Evolutionary conservation across 2,329 filamentous ascomycete genomes (phyloP).

Genomic region (Pyricularia pennisetigena): DNA sequence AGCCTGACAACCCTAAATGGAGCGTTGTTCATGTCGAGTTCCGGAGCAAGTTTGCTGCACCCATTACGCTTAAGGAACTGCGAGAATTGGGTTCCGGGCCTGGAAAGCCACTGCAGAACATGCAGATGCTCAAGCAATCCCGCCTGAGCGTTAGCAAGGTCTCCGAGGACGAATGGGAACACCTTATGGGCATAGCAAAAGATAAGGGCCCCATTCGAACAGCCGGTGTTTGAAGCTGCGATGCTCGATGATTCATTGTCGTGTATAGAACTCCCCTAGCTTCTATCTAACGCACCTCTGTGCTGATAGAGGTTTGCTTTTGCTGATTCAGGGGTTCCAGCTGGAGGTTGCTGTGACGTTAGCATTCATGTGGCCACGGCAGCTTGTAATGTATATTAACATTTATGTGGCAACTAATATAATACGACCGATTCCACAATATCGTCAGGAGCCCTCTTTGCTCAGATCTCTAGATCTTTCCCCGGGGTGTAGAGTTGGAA

Average conservation of each 20-base stretch:
- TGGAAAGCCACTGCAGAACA: constrained; percentile 52
- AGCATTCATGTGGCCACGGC: not conserved
- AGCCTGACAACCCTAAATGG: constrained; percentile 66
- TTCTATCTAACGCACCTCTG: not conserved
- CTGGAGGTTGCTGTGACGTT: not conserved
- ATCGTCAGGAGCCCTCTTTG: not conserved
- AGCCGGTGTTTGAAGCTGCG: not conserved
- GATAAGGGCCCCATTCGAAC: constrained; percentile 16
- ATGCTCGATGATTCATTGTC: not conserved
- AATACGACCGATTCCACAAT: not conserved
- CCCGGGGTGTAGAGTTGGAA: no score
- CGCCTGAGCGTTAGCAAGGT: constrained; percentile 73
- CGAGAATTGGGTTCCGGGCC: constrained; percentile 44
- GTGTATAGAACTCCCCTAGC: no score
- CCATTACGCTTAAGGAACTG: constrained; percentile 63
- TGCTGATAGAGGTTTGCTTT: not conserved
- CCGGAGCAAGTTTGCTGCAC: constrained; percentile 66
- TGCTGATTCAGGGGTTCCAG: not conserved
- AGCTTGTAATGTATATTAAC: not conserved
- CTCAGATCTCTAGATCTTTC: not conserved
- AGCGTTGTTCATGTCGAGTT: constrained; percentile 84
- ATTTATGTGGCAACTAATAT: not conserved
- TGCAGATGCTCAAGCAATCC: constrained; percentile 78
- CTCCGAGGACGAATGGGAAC: constrained; percentile 52
- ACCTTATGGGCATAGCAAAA: constrained; percentile 44